A percentile compares a stretch with the other conserved stretches of the same genome.
Evolutionary conservation across 805 yeast species (phyloP).

Genomic region (Cyberlindnera amylophila): DNA sequence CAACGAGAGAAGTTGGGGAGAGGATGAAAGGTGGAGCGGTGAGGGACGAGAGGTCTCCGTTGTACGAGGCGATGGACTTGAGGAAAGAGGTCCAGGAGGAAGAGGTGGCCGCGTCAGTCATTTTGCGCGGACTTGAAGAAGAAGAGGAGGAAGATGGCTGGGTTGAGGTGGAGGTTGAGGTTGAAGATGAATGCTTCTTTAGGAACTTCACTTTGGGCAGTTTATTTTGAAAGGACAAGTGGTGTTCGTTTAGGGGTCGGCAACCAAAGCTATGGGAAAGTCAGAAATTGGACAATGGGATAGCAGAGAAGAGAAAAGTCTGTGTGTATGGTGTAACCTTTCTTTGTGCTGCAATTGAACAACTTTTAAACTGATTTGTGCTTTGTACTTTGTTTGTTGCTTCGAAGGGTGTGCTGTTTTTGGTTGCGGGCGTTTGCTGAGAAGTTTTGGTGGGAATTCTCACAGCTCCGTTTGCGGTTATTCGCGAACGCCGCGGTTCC

Average conservation of each 20-base stretch:
- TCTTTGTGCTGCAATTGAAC: too few species aligned
- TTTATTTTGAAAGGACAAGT: background rate
- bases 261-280: too few species aligned
- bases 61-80: slow-evolving; percentile 86
- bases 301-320: background rate
- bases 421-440: slow-evolving; percentile 1
- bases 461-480: background rate
- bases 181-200: slow-evolving; percentile 7
- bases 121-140: slow-evolving; percentile 1
- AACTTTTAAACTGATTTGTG: too few species aligned
- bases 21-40: slow-evolving; percentile 98
- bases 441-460: background rate
- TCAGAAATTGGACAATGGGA: background rate
- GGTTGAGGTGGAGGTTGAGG: background rate
- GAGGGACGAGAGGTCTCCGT: slow-evolving; percentile 87
- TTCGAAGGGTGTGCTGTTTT: too few species aligned
- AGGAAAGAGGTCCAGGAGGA: slow-evolving; percentile 89
- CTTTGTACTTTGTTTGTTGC: too few species aligned
- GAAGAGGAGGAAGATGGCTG: too few species aligned
- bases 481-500: too few species aligned
- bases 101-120: slow-evolving; percentile 30
- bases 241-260: slow-evolving; percentile 1
- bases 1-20: slow-evolving; percentile 83
- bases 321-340: too few species aligned
- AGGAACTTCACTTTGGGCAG: slow-evolving; percentile 24